These are phyloP conservation scores for Puya raimondii DNA, from an alignment of 176 grass and related monocot genomes.

Conservation along the genomic window DNA sequence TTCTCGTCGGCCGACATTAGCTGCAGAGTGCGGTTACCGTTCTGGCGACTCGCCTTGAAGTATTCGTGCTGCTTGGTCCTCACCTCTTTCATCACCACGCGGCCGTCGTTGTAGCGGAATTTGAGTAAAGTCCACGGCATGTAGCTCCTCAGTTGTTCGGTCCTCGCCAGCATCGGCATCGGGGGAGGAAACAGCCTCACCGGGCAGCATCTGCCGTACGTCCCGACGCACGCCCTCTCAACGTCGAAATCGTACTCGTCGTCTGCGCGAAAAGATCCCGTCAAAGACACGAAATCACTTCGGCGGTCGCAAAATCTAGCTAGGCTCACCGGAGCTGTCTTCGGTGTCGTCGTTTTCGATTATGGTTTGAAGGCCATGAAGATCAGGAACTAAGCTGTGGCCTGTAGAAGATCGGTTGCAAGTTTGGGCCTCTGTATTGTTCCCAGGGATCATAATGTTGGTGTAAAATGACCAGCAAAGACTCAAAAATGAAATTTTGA, in stretches of 20 bases:
- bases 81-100: not conserved
- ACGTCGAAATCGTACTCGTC: not conserved
- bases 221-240: not conserved
- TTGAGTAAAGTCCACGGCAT: not conserved
- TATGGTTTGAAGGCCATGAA: no score
- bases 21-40: not conserved
- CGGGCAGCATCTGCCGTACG: not conserved
- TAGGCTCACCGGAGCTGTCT: not conserved
- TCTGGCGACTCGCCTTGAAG: not conserved
- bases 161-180: not conserved
- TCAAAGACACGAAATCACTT: not conserved
- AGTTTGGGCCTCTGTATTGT: no score
- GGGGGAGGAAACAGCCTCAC: not conserved
- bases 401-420: no score
- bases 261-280: not conserved
- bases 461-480: no score
- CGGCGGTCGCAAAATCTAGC: not conserved
- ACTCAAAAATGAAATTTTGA: no score
- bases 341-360: not conserved
- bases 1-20: not conserved
- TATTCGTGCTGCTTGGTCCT: not conserved
- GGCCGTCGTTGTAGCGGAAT: not conserved
- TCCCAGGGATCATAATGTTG: no score
- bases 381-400: no score
- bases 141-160: not conserved